Evolutionary conservation across 2,329 filamentous ascomycete species (phyloP), one percentile per base, ranked within the genome.

Genomic region (Pyrenophora seminiperda): DNA sequence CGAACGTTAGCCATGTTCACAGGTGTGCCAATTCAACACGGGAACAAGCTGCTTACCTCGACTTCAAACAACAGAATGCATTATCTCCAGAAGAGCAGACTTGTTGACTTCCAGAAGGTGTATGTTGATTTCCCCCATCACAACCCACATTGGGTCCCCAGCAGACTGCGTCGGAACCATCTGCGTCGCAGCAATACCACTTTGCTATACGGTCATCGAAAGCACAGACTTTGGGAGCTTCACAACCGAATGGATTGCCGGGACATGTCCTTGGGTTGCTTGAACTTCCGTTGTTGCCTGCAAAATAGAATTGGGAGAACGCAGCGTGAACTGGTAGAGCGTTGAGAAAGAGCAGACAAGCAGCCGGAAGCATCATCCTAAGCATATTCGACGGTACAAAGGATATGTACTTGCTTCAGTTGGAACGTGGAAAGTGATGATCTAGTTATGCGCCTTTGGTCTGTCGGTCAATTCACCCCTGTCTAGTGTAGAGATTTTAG

Each of bases 131-230:
- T 9, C 44, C 45, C 13, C 56, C 51, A 17, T 56, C 53, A 5
- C 45, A 53, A n/a, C 24, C 37, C 6, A 44, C 20, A 13, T 45
- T 51, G 7, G 27, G 39, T 19, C 38, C 46, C 56, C 59, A 64
- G 42, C 61, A 65, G 0, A 65, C 53, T 1, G 49, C 51, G 24
- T 57, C 54, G 15, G 37, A 19, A 5, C 39, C 29, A 4, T 51
- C 60, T 10, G 55, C 36, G 7, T 29, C 48, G 24, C 63, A 64
- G 47, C 63, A 65, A 34, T 63, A 65, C 20, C 45, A 58, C 24
- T 63, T 58, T 18, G 58, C 32, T 11, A 48, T 45, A 3, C 50
- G 24, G 11, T 14, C 41, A 7, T 59, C 62, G 39, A 53, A 56
- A n/a, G 49, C 53, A 45, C 62, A 65, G 9, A 57, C 48, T 6